phyloP scores from a whole-genome alignment of 2,329 filamentous ascomycete species.

The Ascosphaera aggregata region DNA sequence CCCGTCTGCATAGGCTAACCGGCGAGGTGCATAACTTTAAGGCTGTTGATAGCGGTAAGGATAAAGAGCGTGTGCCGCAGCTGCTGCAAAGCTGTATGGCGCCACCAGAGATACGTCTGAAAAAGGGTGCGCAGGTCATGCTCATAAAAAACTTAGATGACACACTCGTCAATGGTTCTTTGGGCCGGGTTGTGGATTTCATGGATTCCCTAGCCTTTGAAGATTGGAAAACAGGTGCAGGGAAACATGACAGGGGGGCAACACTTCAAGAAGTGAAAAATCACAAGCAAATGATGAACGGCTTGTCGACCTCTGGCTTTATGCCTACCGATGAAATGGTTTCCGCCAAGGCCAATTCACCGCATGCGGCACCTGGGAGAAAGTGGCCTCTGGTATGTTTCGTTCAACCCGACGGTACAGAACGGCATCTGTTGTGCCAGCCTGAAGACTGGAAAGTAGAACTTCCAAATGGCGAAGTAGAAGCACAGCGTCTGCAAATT shows the following conservation, averaged over 20 bases:
- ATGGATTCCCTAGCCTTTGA: slow-evolving; percentile 45
- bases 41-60: slow-evolving; percentile 49
- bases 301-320: slow-evolving; percentile 16
- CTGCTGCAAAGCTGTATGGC: slow-evolving; percentile 84
- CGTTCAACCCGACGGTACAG: slow-evolving; percentile 50
- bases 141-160: slow-evolving; percentile 99
- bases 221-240: slow-evolving; percentile 19
- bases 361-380: slow-evolving; percentile 9
- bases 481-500: slow-evolving; percentile 60
- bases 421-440: slow-evolving; percentile 54
- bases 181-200: slow-evolving; percentile 67
- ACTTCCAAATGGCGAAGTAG: slow-evolving; percentile 80
- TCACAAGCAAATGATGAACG: slow-evolving; percentile 36
- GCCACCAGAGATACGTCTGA: slow-evolving; percentile 54
- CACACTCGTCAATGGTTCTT: slow-evolving; percentile 73
- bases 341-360: slow-evolving; percentile 15
- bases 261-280: slow-evolving; percentile 16
- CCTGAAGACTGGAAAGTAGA: slow-evolving; percentile 93
- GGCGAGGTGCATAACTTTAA: slow-evolving; percentile 46
- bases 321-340: slow-evolving; percentile 23
- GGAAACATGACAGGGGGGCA: background rate
- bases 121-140: slow-evolving; percentile 93
- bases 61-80: slow-evolving; percentile 47
- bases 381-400: slow-evolving; percentile 75
- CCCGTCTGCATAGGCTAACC: slow-evolving; percentile 45